phyloP scores from a whole-genome alignment of 345 rosid species.

The Hirschfeldia incana region DNA sequence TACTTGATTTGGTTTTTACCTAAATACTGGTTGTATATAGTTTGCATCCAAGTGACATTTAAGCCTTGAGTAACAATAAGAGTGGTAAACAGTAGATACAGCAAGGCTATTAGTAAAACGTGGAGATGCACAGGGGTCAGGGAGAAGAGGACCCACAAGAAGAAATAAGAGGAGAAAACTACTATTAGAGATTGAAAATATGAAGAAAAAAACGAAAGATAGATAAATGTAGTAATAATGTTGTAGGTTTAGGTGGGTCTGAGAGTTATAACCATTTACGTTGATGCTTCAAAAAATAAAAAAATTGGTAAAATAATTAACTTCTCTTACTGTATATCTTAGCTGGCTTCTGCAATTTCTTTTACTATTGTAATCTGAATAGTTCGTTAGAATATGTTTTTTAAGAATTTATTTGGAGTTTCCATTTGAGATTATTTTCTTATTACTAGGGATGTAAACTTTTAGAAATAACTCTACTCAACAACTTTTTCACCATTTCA shows the following conservation, averaged over 20 bases:
- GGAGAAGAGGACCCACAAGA: slow-evolving; percentile 16
- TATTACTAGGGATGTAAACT: background rate
- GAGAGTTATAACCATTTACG: background rate
- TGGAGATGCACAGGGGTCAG: slow-evolving; percentile 29
- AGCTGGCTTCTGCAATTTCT: slow-evolving; percentile 21
- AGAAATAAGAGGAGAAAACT: background rate
- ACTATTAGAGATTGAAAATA: background rate
- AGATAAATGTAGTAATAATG: slow-evolving; percentile 5
- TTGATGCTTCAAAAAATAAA: slow-evolving; percentile 16
- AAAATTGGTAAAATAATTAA: background rate
- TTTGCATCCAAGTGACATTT: slow-evolving; percentile 36
- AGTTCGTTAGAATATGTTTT: background rate
- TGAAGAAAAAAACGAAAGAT: background rate
- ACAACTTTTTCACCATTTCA: slow-evolving; percentile 14
- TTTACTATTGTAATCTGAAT: background rate
- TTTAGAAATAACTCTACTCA: background rate
- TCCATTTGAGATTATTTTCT: background rate
- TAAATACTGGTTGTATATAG: slow-evolving; percentile 1
- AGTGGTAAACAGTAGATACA: slow-evolving; percentile 33
- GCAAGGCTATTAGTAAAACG: slow-evolving; percentile 29
- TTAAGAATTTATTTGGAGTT: background rate
- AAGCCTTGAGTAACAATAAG: slow-evolving; percentile 22
- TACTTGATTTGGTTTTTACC: slow-evolving; percentile 31
- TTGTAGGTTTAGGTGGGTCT: slow-evolving; percentile 35
- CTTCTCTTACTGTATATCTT: slow-evolving; percentile 2